Base-by-base conservation (phyloP, 257 asterid species). In the Anisodus tanguticus region DNA sequence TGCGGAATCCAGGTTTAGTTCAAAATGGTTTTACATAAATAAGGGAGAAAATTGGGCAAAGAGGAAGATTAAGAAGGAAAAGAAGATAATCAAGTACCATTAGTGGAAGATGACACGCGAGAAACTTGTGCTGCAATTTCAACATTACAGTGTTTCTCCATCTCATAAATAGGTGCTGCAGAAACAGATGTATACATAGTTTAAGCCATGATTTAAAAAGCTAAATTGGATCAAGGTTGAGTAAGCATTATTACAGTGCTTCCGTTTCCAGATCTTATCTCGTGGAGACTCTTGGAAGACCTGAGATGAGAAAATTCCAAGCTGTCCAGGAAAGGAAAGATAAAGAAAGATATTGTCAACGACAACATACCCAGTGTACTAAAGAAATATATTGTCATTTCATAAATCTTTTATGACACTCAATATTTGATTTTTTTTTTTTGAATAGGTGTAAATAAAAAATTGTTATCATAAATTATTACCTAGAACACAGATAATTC, bases 281-380 rank as follows among this genome's bases (percentile, higher is more conserved):
- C 95, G 94, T 35, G 99, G 97, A 83, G 98, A 93, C 91, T 94
- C 99, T 89, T 92, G 99, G 88, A 94, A 95, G 91, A 96, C 97
- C 91, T 94, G 98, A 90, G 98, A 92, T 72, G 99, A 94, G 90
- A 96, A 96, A 87, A 94, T 95, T 88, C 99, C 98, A 83, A 96
- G 98, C 99, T 96, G 97, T 74, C 68, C 81, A 86, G 86, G 85
- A 53, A 76, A 77, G 64, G 49, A 22, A 47, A 76, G 62, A 76
- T 12, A 12, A 22, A 76, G 81, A 76, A 51, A 76, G 63, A 76
- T 49, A 22, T 31, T 31, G 35, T 31, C 35, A 31, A 31, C 35
- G 1, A 31, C 35, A 31, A 31, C 35, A 31, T 31, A 31, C 35
- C 35, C 35, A 31, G 35, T 31, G 35, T 31, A 31, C 1, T 31